These are phyloP conservation scores for Giardia duodenalis DNA, from an alignment of 208 protist genomes.

Conservation along the genomic window DNA sequence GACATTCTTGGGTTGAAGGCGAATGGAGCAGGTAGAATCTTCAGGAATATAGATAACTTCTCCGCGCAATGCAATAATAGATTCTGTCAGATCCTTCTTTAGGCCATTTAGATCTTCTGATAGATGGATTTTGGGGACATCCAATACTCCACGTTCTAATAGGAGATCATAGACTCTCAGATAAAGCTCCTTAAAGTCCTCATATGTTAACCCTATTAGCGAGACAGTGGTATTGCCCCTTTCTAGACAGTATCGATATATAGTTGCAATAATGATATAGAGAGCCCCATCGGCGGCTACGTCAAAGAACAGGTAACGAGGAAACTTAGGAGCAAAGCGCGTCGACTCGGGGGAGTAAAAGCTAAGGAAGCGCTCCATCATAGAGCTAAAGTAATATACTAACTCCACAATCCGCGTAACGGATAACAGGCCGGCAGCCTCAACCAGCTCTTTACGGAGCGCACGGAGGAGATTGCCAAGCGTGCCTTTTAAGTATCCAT, in stretches of 20 bases:
- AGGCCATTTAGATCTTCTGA: not conserved
- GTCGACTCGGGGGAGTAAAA: not conserved
- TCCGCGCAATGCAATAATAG: not conserved
- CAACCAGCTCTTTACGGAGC: not conserved
- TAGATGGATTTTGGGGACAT: not conserved
- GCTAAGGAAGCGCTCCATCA: not conserved
- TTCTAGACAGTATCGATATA: not conserved
- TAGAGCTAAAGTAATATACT: not conserved
- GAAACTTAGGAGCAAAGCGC: not conserved
- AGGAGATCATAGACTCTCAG: not conserved
- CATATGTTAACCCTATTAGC: not conserved
- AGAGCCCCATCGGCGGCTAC: not conserved
- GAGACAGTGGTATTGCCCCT: not conserved
- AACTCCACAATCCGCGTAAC: not conserved
- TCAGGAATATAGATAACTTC: not conserved
- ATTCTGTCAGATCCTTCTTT: not conserved
- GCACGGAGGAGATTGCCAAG: not conserved
- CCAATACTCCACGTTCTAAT: not conserved
- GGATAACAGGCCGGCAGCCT: not conserved
- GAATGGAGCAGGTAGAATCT: not conserved
- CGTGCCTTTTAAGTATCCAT: not conserved
- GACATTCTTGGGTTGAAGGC: not conserved
- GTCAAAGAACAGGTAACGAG: constrained; percentile 19
- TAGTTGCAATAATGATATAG: not conserved
- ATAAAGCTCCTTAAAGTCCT: constrained; percentile 8